Base-by-base conservation (phyloP, 2,329 filamentous ascomycete species). In the Microsporum ferrugineum region DNA sequence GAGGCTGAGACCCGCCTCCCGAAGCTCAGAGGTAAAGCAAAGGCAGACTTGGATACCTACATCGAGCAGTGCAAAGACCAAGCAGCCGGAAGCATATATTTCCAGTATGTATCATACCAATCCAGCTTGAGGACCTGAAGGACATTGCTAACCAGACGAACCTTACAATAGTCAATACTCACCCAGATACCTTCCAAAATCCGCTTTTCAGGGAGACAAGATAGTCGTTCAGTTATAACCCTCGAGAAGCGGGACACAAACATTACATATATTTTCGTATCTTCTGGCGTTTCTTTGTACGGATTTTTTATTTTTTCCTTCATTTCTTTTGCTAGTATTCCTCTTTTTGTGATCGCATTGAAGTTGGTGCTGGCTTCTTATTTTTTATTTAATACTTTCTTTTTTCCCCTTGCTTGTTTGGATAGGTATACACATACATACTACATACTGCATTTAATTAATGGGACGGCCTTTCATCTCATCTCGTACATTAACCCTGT, bases 61-160 rank as follows among this genome's bases (percentile, higher is more conserved):
- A 53, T 62, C 31, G 57, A 60, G 34, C 61, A 62, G 38, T 62
- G 57, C 38, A 62, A 60, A 57, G 57, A 60, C 23, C 61, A 62
- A 57, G 61, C 61, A 8, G 59, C 61, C n/a, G 61, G 61, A 6
- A 60, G 61, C 39, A 56, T 62, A 27, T 57, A 55, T 31, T 62
- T 47, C 31, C 61, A 62, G 61, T 62, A 60, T 38, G 61, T 58
- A 45, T 57, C 6, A 29, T 12, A 12, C 33, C 29, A 29, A 34
- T 27, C 39, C 43, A 14, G 34, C 8, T 34, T 23, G 17, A 27
- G 8, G 17, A 14, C 4, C n/a, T n/a, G 7, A 23, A 34, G 38
- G n/a, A 34, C 8, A 23, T 29, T n/a, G 31, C 57, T 59, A 59
- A 59, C 57, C 14, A 8, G 12, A 47, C 31, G 10, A 31, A 7